Evolutionary conservation across 805 yeast genomes (phyloP).

Genomic region (Lachancea lanzarotensis): DNA sequence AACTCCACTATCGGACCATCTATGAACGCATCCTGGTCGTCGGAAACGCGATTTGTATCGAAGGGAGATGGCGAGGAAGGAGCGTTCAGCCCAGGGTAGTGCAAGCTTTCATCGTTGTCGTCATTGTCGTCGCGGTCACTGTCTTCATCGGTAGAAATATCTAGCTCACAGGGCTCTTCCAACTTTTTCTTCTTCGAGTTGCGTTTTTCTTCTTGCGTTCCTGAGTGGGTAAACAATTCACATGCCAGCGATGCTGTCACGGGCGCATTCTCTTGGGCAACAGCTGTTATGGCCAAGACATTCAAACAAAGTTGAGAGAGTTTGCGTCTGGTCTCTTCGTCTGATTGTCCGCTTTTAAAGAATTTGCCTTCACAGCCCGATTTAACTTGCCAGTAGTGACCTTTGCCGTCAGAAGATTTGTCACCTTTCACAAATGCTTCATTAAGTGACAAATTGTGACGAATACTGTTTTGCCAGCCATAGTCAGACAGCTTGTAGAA

Average conservation of each 20-base stretch:
- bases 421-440: conserved; percentile 88
- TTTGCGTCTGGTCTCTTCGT: conserved; percentile 18
- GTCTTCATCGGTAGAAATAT: conserved; percentile 5
- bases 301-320: conserved; percentile 9
- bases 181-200: not conserved
- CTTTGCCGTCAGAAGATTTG: conserved; percentile 81
- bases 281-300: conserved; percentile 3
- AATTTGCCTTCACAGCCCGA: conserved; percentile 79
- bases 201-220: not conserved
- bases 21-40: conserved; percentile 6
- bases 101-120: not conserved
- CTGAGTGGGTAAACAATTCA: not conserved
- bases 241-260: not conserved
- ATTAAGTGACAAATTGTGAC: conserved; percentile 88
- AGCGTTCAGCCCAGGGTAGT: not conserved
- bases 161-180: conserved; percentile 3
- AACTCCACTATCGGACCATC: not conserved
- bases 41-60: not conserved
- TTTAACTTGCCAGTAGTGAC: conserved; percentile 87
- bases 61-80: conserved; percentile 9
- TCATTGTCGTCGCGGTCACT: not conserved
- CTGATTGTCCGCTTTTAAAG: conserved; percentile 41
- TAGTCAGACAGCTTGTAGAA: conserved; percentile 80
- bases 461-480: conserved; percentile 97
- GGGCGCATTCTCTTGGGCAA: not conserved